Percentiles rank a stretch among this genome's conserved stretches.
Evolutionary conservation across 169 alveolate species (phyloP).

Genomic region (Toxoplasma gondii): DNA sequence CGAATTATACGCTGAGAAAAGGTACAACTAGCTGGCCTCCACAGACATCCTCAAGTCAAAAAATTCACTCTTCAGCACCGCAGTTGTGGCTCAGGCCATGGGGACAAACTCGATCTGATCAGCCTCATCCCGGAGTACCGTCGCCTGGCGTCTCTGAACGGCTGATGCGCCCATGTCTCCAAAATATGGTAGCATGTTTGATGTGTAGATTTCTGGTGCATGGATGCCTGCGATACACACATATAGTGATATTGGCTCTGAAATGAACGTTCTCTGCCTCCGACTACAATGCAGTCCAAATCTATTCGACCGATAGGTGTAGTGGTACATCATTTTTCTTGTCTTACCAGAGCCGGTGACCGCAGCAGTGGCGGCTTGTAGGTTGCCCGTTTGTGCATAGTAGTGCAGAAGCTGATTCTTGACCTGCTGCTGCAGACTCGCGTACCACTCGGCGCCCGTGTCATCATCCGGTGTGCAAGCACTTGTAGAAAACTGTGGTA

Average conservation of each 20-base stretch:
- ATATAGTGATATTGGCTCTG: too few relatives aligned
- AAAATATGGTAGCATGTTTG: not conserved
- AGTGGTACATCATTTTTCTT: not conserved
- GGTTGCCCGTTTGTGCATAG: not conserved
- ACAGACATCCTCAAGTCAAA: not conserved
- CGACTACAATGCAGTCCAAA: too few relatives aligned
- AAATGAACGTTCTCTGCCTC: too few relatives aligned
- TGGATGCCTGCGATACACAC: conserved; percentile 1
- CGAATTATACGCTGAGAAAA: too few relatives aligned
- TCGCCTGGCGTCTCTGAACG: not conserved
- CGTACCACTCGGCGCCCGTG: not conserved
- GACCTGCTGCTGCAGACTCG: not conserved
- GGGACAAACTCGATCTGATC: not conserved
- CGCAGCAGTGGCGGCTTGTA: conserved; percentile 12
- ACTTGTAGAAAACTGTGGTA: not conserved
- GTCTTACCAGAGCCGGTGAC: not conserved
- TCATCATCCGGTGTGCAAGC: not conserved
- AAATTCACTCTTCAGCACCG: not conserved
- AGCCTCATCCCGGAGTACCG: not conserved
- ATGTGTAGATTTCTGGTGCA: not conserved
- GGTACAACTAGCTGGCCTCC: too few relatives aligned
- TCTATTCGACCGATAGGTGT: too few relatives aligned
- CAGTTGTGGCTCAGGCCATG: not conserved
- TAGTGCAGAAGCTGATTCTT: not conserved
- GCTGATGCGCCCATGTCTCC: not conserved